Conservation (phyloP, 768 basidiomycete species). For the Ramaria rubella region DNA sequence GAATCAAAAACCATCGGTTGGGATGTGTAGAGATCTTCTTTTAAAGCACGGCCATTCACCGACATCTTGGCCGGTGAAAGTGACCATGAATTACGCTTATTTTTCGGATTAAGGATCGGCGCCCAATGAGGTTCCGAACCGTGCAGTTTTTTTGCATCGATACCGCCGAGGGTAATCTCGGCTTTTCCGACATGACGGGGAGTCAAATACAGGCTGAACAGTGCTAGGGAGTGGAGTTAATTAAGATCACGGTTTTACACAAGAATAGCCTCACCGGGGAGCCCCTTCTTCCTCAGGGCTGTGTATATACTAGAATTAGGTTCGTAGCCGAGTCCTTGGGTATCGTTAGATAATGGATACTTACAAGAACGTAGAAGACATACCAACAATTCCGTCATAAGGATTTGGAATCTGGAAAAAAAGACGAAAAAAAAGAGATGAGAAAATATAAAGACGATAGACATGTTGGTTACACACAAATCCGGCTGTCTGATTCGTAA, state of each 20-base stretch:
- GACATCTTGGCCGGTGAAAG: not conserved
- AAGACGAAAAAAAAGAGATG: not conserved
- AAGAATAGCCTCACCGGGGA: not conserved
- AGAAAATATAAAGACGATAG: not conserved
- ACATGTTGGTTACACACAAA: constrained; percentile 26
- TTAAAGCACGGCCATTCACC: not conserved
- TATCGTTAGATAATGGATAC: not conserved
- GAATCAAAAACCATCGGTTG: constrained; percentile 5
- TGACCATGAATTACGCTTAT: not conserved
- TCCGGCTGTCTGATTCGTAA: constrained; percentile 46
- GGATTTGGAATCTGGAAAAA: not conserved
- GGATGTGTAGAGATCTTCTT: not conserved
- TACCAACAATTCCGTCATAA: constrained; percentile 8
- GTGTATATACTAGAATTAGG: not conserved
- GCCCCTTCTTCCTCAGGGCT: constrained; percentile 17
- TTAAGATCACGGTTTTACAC: not conserved
- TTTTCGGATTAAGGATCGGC: not conserved
- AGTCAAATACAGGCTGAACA: constrained; percentile 48
- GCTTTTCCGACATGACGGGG: constrained; percentile 41
- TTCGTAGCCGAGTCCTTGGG: not conserved
- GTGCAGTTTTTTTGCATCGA: constrained; percentile 44
- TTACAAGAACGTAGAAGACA: not conserved
- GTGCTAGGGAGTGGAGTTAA: constrained; percentile 23
- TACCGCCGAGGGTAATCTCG: constrained; percentile 48
- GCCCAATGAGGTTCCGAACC: constrained; percentile 23